Evolutionary conservation across 78 protist genomes (phyloP).

Genomic region (Dictyostelium intermedium): DNA sequence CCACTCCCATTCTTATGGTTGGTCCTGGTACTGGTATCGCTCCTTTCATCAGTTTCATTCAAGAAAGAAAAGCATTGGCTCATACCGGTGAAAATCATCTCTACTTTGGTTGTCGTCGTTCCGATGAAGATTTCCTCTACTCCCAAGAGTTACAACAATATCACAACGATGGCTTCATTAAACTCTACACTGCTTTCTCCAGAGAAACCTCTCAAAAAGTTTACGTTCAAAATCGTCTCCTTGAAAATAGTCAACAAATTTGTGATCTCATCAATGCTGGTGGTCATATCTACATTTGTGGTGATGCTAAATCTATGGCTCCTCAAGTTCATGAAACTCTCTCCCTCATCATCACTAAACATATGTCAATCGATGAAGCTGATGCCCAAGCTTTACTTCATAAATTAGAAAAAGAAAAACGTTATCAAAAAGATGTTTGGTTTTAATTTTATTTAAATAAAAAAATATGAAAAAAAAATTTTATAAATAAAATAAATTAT

Average conservation of each 20-base stretch:
- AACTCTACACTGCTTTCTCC: constrained; percentile 81
- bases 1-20: constrained; percentile 89
- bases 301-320: constrained; percentile 81
- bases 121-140: constrained; percentile 88
- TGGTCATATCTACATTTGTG: constrained; percentile 74
- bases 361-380: constrained; percentile 27
- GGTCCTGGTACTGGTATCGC: constrained; percentile 99
- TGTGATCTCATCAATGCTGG: constrained; percentile 25
- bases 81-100: constrained; percentile 64
- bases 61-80: constrained; percentile 44
- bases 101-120: constrained; percentile 93
- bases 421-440: constrained; percentile 79
- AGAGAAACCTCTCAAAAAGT: constrained; percentile 76
- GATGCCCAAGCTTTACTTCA: constrained; percentile 43
- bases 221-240: constrained; percentile 88
- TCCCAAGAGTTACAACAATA: constrained; percentile 62
- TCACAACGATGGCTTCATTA: constrained; percentile 47
- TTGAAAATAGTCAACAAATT: constrained; percentile 25
- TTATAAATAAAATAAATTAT: not conserved
- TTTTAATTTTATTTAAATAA: constrained; percentile 39
- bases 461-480: not conserved
- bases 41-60: constrained; percentile 93
- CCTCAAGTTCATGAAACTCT: constrained; percentile 60
- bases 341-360: constrained; percentile 4
- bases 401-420: constrained; percentile 35